Base-by-base conservation (phyloP, 2,329 filamentous ascomycete genomes). In the Stachybotrys echinatus region DNA sequence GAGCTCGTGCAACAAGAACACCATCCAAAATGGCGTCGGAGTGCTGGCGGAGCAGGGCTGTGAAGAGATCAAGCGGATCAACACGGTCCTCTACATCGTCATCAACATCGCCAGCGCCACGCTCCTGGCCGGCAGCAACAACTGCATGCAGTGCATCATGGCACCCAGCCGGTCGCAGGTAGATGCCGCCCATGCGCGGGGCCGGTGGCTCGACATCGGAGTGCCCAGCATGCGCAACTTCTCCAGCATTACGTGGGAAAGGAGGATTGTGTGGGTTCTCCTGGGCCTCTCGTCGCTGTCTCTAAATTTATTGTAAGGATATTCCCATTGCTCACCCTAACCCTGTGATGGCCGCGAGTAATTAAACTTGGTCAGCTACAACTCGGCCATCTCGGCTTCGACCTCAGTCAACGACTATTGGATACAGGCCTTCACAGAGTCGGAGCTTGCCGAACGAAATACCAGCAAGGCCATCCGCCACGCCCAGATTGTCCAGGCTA, bases 81-180 rank as follows among this genome's bases (percentile, higher is more conserved):
- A 45, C n/a, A 23, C 42, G 6, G 19, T 23, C 10, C 20, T 58
- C 1, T 55, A 58, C 42, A 7, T 58, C 5, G 42, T 48, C 23
- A 56, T 58, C 3, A 58, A 58, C 18, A 21, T 56, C 0, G 27
- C 58, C 5, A 47, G 61, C 3, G 68, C 65, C 0, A 48, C 60
- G 0, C 48, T 71, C 12, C 47, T 72, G 12, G 61, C 60, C 0
- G 66, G 62, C 1, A 67, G 63, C 8, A 71, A 70, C 47, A 70
- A 66, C 34, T 66, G 63, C 19, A 69, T 68, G 62, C 69, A 71
- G 40, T 54, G 61, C 1, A 58, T 67, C 1, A 60, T 57, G 0
- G 65, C 67, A 1, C 69, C 67, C 0, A 68, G 66, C 0, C 52
- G 68, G 6, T 45, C 42, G 0, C 59, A 69, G 18, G 50, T 71